Conservation (phyloP, 139 green algal species). For the Micractinium conductrix region DNA sequence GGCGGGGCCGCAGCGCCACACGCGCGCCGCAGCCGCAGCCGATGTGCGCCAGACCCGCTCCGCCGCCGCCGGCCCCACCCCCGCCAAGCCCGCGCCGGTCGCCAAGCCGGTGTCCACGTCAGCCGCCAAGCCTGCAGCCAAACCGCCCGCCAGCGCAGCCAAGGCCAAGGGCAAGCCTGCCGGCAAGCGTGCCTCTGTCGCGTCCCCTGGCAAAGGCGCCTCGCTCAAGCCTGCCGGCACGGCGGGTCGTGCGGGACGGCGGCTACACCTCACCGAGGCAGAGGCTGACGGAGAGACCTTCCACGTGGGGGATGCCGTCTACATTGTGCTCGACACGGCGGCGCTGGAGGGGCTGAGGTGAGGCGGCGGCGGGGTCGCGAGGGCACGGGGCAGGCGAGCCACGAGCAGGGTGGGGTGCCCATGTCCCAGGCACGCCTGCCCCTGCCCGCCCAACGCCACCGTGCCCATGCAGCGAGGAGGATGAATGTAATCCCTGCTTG, state of each 20-base stretch:
- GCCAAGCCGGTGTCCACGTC: too few species aligned
- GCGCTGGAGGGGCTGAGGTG: conserved; percentile 9
- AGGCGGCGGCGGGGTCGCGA: background rate
- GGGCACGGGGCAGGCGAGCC: too few species aligned
- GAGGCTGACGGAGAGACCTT: conserved; percentile 30
- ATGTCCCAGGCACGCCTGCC: too few species aligned
- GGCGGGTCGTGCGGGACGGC: background rate
- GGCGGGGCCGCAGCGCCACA: background rate
- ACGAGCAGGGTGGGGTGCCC: too few species aligned
- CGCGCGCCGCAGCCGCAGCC: background rate
- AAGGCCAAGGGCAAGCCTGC: background rate
- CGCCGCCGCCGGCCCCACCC: background rate
- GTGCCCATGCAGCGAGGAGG: too few species aligned
- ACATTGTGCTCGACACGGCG: conserved; percentile 41
- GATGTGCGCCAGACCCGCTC: too few species aligned
- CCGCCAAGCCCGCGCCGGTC: background rate
- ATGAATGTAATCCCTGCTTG: too few species aligned
- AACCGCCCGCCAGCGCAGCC: background rate
- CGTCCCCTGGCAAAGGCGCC: too few species aligned
- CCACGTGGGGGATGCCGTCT: conserved; percentile 41
- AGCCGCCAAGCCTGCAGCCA: background rate
- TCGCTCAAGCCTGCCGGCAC: background rate
- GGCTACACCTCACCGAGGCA: background rate
- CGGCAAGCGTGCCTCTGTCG: too few species aligned
- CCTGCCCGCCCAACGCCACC: too few species aligned